Base-by-base conservation (phyloP, 306 rosid species). In the Vigna angularis region DNA sequence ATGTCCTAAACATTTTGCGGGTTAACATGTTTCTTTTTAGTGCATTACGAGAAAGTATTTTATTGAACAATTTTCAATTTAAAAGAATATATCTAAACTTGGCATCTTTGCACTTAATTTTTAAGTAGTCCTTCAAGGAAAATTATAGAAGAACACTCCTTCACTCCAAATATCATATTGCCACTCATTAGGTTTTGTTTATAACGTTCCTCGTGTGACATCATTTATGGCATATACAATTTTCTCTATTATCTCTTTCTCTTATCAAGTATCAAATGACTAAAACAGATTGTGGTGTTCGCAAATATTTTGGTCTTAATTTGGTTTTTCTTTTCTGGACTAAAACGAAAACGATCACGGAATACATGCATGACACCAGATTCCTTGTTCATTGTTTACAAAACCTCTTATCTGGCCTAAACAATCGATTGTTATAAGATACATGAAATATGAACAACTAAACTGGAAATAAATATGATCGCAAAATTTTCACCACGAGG, bases 321-420 rank as follows among this genome's bases (percentile, higher is more conserved):
- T 32, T 32, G 12, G 45, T 32, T 62, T 61, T 30, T 62, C 7
- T 26, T 28, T 28, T 62, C 12, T 7, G 12, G 45, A 62, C 20
- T 7, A 26, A 26, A 26, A 26, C 28, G 28, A 62, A 32, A 62
- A 62, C 22, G 40, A 14, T 62, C 15, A 16, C 22, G 1, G 7
- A 63, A 34, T 7, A 45, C 62, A 3, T 17, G 61, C 11, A 32
- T 34, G 11, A 8, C 4, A 15, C 3, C 9, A 72, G 40, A 52
- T 72, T 56, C 77, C 77, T 38, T 38, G 20, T 61, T 34, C 28
- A 7, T 34, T 12, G 26, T 26, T 22, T 38, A 56, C 75, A 42
- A 4, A 15, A 48, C 24, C n/a, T 22, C 26, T 50, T 9, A 49
- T 17, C 66, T 53, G 18, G 13, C 17, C 22, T 24, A 73, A 18